A percentile compares a stretch with the other conserved stretches of the same genome.
phyloP scores from a whole-genome alignment of 768 basidiomycete genomes.

The Strobilomyces echinocephalus region DNA sequence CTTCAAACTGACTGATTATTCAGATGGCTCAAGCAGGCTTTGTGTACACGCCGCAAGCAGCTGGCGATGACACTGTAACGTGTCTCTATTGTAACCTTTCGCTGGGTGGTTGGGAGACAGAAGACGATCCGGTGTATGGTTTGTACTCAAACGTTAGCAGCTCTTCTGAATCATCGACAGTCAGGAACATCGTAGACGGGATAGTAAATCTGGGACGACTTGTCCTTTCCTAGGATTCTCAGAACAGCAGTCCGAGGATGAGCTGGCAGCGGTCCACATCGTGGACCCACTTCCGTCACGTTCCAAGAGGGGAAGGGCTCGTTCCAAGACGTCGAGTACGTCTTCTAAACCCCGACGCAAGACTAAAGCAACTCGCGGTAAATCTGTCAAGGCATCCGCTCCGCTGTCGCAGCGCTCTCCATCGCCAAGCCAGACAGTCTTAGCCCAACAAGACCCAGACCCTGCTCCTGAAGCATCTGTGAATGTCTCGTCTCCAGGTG shows the following conservation, averaged over 20 bases:
- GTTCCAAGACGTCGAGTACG: constrained; percentile 19
- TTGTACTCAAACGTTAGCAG: background rate
- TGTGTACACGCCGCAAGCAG: constrained; percentile 63
- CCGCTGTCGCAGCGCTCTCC: constrained; percentile 12
- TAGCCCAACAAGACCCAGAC: background rate
- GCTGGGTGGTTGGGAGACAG: constrained; percentile 81
- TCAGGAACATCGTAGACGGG: constrained; percentile 71
- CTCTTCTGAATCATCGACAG: constrained; percentile 33
- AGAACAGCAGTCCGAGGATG: constrained; percentile 25
- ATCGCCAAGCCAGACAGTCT: constrained; percentile 5
- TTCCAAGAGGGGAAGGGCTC: constrained; percentile 16
- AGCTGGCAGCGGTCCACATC: constrained; percentile 8
- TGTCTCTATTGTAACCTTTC: constrained; percentile 82
- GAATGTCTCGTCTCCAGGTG: background rate
- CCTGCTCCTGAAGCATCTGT: background rate
- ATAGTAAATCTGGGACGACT: constrained; percentile 38
- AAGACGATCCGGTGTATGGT: constrained; percentile 84
- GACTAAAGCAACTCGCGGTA: constrained; percentile 18
- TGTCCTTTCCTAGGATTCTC: constrained; percentile 42
- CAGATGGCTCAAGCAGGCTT: constrained; percentile 89
- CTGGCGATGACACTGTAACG: constrained; percentile 73
- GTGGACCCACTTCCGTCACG: constrained; percentile 13
- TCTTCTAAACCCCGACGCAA: constrained; percentile 25
- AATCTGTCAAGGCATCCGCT: constrained; percentile 17
- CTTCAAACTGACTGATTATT: background rate